Base-by-base conservation (phyloP, 805 yeast genomes). In the Ogataea populi-albae region DNA sequence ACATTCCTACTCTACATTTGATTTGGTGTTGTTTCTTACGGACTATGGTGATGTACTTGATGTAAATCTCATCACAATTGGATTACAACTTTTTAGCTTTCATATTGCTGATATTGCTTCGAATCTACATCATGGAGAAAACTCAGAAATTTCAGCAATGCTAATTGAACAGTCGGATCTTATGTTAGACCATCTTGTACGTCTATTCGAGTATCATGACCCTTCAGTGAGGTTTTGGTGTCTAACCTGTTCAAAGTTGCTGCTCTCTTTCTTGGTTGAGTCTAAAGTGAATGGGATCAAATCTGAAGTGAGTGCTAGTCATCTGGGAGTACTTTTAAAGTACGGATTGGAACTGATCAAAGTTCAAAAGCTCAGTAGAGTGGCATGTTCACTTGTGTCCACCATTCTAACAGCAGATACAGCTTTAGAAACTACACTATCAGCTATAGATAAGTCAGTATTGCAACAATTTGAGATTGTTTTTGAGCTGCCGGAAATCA, bases 401-500 rank as follows among this genome's bases (percentile, higher is more conserved):
- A 26, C 47, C 1, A 20, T 49, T 4, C 19, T 42, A 12, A 26
- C 37, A 14, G 30, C 43, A 7, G 28, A 34, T 11, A 21, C 34
- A 4, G 15, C 26, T 5, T 16, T 27, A 8, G 26, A 34, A 12
- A 18, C 39, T 3, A 17, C 35, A 1, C 26, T 50, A 4, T 12
- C 37, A 14, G 26, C 34, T 5, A 23, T 57, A 3, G 83, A 78
- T 35, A 52, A 54, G 6, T 54, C 73, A 0, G 46, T 77, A 6
- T 37, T 61, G 4, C 71, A 65, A 28, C 75, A 73, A 41, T 54
- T 79, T 21, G 72, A 70, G 26, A 71, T 71, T 19, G 34, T 77
- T 2, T 58, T 73, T 30, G 82, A 79, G 23, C 51, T 73, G 5
- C 61, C 84, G 0, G 81, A 75, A 29, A 61, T 79, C 1, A 74